Percentiles rank a stretch among this genome's conserved stretches.
Evolutionary conservation across 176 grass and related monocot genomes (phyloP).

Genomic region (Avena eriantha): DNA sequence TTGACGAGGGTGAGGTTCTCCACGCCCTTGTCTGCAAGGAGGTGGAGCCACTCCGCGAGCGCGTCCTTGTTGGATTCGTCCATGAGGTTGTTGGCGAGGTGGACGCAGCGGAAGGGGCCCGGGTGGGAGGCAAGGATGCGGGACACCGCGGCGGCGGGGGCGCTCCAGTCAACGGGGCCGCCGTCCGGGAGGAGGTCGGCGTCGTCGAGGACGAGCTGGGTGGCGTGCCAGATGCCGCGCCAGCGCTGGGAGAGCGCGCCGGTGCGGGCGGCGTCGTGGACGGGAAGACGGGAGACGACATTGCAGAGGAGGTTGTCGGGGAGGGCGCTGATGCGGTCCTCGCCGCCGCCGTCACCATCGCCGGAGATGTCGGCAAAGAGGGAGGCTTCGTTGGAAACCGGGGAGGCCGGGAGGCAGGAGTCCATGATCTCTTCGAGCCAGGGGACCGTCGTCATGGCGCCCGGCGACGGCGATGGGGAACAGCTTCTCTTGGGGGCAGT

Average conservation of each 20-base stretch:
- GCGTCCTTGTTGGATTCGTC: neutral
- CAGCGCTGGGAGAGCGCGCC: neutral
- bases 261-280: neutral
- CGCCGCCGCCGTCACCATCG: neutral
- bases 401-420: neutral
- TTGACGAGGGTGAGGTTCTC: conserved; percentile 13
- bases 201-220: neutral
- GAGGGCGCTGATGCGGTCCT: neutral
- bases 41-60: neutral
- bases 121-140: neutral
- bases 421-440: neutral
- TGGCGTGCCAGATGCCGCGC: neutral
- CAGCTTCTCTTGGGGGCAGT: no score
- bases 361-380: neutral
- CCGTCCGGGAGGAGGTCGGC: neutral
- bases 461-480: neutral
- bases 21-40: neutral
- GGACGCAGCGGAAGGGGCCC: neutral
- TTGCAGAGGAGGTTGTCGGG: neutral
- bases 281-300: neutral
- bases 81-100: neutral
- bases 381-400: neutral
- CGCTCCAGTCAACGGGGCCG: neutral
- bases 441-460: neutral
- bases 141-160: neutral